Percentiles rank a stretch among this genome's conserved stretches.
These are phyloP conservation scores for Dioscorea alata DNA, from an alignment of 106 monocot genomes.

Conservation along the genomic window DNA sequence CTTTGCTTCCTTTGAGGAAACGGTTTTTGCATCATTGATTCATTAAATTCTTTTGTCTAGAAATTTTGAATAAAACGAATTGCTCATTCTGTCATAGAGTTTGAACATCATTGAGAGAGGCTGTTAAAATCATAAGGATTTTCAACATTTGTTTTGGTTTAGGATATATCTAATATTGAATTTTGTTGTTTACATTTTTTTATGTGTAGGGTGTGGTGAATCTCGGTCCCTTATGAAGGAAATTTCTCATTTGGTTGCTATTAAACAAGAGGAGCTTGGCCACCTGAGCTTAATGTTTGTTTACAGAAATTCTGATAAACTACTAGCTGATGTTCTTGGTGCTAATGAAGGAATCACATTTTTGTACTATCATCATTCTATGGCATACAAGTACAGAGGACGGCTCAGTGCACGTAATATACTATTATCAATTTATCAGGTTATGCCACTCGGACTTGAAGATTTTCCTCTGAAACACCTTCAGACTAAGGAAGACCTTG, in stretches of 20 bases:
- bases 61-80: no score
- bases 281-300: constrained; percentile 66
- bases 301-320: constrained; percentile 75
- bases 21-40: no score
- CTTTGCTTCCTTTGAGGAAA: no score
- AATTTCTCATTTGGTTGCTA: constrained; percentile 24
- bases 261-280: constrained; percentile 29
- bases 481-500: constrained; percentile 48
- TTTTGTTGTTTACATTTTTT: background rate
- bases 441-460: constrained; percentile 46
- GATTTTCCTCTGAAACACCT: constrained; percentile 61
- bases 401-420: constrained; percentile 54
- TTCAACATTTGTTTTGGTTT: no score
- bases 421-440: constrained; percentile 52
- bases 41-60: no score
- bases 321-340: constrained; percentile 67
- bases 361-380: constrained; percentile 59
- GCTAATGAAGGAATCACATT: constrained; percentile 60
- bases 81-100: no score
- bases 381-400: constrained; percentile 65
- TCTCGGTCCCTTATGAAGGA: constrained; percentile 75
- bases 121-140: no score
- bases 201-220: constrained; percentile 83
- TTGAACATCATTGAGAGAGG: no score
- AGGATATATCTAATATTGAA: background rate